A percentile compares a stretch with the other conserved stretches of the same genome.
phyloP scores from a whole-genome alignment of 495 filamentous ascomycete genomes.

The Apodospora peruviana region DNA sequence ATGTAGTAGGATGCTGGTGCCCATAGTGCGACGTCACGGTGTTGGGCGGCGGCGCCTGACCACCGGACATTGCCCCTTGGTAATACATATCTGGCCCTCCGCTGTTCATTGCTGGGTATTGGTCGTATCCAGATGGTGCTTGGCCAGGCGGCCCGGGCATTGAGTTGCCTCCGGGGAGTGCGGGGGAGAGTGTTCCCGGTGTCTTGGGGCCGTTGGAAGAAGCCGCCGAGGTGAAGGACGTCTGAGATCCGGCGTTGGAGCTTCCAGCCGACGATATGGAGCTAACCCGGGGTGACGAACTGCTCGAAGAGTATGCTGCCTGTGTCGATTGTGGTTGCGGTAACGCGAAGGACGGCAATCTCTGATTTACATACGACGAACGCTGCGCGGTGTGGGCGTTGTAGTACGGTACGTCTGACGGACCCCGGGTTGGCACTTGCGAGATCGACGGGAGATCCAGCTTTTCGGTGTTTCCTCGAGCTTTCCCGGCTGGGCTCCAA shows the following conservation, averaged over 20 bases:
- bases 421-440: constrained; percentile 85
- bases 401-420: constrained; percentile 72
- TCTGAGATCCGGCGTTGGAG: constrained; percentile 47
- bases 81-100: constrained; percentile 75
- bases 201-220: constrained; percentile 56
- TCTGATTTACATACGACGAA: constrained; percentile 64
- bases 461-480: constrained; percentile 70
- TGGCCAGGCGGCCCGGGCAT: constrained; percentile 36
- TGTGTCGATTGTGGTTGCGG: constrained; percentile 59
- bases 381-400: constrained; percentile 65
- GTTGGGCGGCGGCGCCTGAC: constrained; percentile 73
- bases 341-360: constrained; percentile 69
- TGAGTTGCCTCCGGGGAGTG: constrained; percentile 33
- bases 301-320: constrained; percentile 58
- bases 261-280: constrained; percentile 55
- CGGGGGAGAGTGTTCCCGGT: constrained; percentile 40
- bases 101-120: constrained; percentile 81
- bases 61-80: constrained; percentile 72
- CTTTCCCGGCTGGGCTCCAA: constrained; percentile 2
- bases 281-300: constrained; percentile 63
- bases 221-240: constrained; percentile 48
- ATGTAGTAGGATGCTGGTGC: constrained; percentile 70
- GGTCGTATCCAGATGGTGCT: constrained; percentile 44
- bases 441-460: constrained; percentile 96
- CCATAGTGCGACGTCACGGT: constrained; percentile 73